phyloP scores from a whole-genome alignment of 2,329 filamentous ascomycete species.

The Drechslera avenae region DNA sequence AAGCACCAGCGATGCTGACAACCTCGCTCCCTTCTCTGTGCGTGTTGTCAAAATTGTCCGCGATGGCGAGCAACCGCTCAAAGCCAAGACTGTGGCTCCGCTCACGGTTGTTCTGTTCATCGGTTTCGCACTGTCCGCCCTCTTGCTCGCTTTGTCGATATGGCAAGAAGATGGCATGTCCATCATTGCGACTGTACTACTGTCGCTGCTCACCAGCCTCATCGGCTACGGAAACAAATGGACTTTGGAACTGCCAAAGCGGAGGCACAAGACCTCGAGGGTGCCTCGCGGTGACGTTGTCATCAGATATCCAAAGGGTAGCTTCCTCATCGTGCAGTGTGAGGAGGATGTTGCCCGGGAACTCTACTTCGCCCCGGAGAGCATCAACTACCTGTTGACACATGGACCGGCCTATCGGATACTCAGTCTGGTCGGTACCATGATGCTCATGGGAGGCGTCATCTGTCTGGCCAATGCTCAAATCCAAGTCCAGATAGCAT shows the following conservation, averaged over 20 bases:
- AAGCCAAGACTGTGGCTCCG: constrained; percentile 53
- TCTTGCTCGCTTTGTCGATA: constrained; percentile 54
- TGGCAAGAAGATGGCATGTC: constrained; percentile 57
- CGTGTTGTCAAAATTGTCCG: constrained; percentile 50
- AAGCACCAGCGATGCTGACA: constrained; percentile 39
- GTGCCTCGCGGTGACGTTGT: constrained; percentile 54
- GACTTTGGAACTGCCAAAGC: constrained; percentile 51
- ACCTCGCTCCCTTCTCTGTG: constrained; percentile 48
- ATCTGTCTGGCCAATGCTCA: constrained; percentile 58
- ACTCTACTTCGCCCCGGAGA: constrained; percentile 58
- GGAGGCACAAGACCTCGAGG: constrained; percentile 32
- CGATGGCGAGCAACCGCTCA: constrained; percentile 41
- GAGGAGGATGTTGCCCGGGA: constrained; percentile 57
- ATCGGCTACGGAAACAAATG: constrained; percentile 59
- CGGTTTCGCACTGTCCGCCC: constrained; percentile 51
- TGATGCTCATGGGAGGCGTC: constrained; percentile 60
- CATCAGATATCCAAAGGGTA: constrained; percentile 58
- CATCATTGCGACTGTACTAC: constrained; percentile 53
- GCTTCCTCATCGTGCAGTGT: constrained; percentile 57
- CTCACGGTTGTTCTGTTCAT: constrained; percentile 53
- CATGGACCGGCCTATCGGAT: constrained; percentile 51
- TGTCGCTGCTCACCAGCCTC: constrained; percentile 57
- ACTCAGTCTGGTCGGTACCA: constrained; percentile 56
- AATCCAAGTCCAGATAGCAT: constrained; percentile 55
- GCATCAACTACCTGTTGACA: constrained; percentile 54